Evolutionary conservation across 2,329 filamentous ascomycete genomes (phyloP), one percentile per base, ranked within the genome.

Genomic region (Tothia fuscella): DNA sequence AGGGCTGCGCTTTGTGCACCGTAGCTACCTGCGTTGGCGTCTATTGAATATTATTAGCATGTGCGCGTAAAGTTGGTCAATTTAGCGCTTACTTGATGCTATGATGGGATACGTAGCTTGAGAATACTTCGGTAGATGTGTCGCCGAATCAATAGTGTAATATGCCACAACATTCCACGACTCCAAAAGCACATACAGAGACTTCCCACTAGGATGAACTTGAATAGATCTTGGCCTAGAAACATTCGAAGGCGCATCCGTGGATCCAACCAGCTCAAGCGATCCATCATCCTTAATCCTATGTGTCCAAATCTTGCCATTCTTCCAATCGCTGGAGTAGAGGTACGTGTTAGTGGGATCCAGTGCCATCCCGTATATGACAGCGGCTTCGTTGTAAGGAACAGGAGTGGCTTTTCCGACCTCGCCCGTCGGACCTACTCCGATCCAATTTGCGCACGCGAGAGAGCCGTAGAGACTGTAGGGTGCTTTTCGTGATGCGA

Each of bases 181-280:
- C 62, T 93, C 86, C 82, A 91, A 93, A 51, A 93, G 70, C 6
- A 75, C 84, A 63, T 93, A 93, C 45, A 93, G 70, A 60, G 86
- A 86, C 46, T 78, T 73, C 16, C 83, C 84, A 1, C 74, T 74
- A 3, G 80, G 80, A 59, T 89, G 82, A 57, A 93, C 80, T 51
- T 84, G 83, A 10, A 93, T 82, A 86, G 86, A 93, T 54, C 86
- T 75, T 12, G 86, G 86, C 58, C 91, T 85, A 59, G 93, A 85
- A 46, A 71, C 70, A 3, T 73, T 62, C 34, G 71, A 69, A 0
- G 84, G 83, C 21, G 84, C 84, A 47, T 81, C 74, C 26, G 88
- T 68, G 53, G 72, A 77, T 50, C 82, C 83, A 43, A 89, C 71
- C 17, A 87, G 71, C 36, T 75, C 71, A 44, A 91, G 63, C 38